These are phyloP conservation scores for Cercospora canescens DNA, from an alignment of 2,329 filamentous ascomycete genomes.

Conservation along the genomic window DNA sequence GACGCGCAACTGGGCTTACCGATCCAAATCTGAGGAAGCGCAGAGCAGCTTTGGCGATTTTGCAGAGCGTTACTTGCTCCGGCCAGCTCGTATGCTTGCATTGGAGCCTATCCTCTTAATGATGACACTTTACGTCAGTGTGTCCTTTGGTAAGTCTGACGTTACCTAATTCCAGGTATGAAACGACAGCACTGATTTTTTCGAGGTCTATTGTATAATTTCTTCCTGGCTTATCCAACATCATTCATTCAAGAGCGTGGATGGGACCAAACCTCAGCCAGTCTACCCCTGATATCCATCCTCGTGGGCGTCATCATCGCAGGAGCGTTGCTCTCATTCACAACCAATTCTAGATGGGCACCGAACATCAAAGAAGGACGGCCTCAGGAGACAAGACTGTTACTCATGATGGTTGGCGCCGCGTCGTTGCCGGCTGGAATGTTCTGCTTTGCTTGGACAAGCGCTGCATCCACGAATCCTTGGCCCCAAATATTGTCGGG, in stretches of 20 bases:
- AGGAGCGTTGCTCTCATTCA: constrained; percentile 42
- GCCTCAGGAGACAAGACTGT: constrained; percentile 45
- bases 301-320: constrained; percentile 65
- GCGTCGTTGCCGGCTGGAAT: constrained; percentile 36
- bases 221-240: constrained; percentile 35
- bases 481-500: constrained; percentile 40
- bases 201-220: constrained; percentile 37
- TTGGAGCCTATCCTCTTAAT: constrained; percentile 49
- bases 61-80: constrained; percentile 42
- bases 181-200: not conserved
- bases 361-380: constrained; percentile 40
- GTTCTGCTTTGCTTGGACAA: constrained; percentile 43
- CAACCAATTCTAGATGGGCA: constrained; percentile 44
- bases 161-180: not conserved
- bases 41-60: constrained; percentile 42
- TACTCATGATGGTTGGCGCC: constrained; percentile 41
- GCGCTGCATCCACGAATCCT: constrained; percentile 49
- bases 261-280: constrained; percentile 75
- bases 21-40: constrained; percentile 41
- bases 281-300: constrained; percentile 72
- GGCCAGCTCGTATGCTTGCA: constrained; percentile 45
- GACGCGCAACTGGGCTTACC: constrained; percentile 42
- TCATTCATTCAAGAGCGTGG: constrained; percentile 68
- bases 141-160: constrained; percentile 33
- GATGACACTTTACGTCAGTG: constrained; percentile 38